These are phyloP conservation scores for Paecilomyces fulvus DNA, from an alignment of 2,329 filamentous ascomycete species.

Conservation along the genomic window DNA sequence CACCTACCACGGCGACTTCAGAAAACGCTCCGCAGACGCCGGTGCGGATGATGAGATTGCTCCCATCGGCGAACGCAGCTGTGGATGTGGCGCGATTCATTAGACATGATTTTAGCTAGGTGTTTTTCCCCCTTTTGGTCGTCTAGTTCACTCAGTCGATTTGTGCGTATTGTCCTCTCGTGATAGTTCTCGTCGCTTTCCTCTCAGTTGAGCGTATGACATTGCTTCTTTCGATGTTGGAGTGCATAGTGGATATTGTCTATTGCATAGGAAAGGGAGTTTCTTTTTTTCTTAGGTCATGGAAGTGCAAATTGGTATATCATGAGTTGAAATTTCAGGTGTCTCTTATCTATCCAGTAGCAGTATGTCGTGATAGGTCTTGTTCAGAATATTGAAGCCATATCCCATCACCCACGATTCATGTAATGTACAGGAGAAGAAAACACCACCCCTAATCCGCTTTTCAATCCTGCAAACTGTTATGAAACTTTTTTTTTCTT, in stretches of 20 bases:
- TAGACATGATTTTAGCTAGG: slow-evolving; percentile 4
- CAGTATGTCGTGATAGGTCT: too few species aligned
- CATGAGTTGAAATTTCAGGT: too few species aligned
- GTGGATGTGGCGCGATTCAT: slow-evolving; percentile 21
- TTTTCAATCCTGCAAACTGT: too few species aligned
- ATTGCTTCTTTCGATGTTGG: neutral
- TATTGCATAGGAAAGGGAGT: too few species aligned
- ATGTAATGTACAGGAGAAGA: neutral
- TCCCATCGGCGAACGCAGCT: slow-evolving; percentile 11
- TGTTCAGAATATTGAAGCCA: too few species aligned
- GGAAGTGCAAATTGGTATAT: too few species aligned
- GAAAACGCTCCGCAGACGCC: slow-evolving; percentile 20
- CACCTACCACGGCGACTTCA: slow-evolving; percentile 38
- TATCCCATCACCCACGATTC: neutral
- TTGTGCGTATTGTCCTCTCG: neutral
- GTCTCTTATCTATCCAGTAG: too few species aligned
- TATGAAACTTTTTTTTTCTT: too few species aligned
- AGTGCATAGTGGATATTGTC: too few species aligned
- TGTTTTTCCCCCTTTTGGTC: neutral
- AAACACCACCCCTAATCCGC: neutral
- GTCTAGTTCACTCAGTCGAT: neutral
- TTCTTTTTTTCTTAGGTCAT: too few species aligned
- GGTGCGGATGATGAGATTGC: slow-evolving; percentile 1
- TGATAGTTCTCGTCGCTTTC: neutral
- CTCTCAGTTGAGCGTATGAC: neutral